Evolutionary conservation across 2,329 filamentous ascomycete genomes (phyloP).

Genomic region (Cercospora zeae-maydis): DNA sequence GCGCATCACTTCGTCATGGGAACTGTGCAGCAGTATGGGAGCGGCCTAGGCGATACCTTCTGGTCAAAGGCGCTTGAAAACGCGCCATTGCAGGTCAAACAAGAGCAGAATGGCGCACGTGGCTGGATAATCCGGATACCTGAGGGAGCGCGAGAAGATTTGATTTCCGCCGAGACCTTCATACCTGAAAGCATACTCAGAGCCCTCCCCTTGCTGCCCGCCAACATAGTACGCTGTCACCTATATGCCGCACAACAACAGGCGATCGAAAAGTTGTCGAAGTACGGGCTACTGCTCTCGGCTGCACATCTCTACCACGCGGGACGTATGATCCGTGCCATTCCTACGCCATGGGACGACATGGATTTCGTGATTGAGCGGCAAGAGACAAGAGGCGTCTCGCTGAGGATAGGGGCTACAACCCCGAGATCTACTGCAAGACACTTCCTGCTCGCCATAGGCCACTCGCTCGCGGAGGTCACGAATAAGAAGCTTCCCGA

Average conservation of each 20-base stretch:
- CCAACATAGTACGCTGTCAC: not conserved
- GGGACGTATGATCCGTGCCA: not conserved
- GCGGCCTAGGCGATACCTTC: no score
- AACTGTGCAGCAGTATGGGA: not conserved
- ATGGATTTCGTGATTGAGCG: conserved; percentile 2
- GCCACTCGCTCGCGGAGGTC: not conserved
- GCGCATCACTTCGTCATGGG: not conserved
- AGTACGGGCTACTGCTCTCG: not conserved
- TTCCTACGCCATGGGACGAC: not conserved
- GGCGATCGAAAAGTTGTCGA: not conserved
- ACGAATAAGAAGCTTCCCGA: not conserved
- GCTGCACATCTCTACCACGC: conserved; percentile 1
- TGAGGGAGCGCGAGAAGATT: not conserved
- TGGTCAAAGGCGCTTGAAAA: not conserved
- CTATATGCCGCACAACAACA: not conserved
- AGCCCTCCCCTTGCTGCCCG: not conserved
- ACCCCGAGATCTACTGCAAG: not conserved
- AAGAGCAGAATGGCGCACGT: not conserved
- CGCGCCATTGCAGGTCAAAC: not conserved
- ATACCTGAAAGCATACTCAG: not conserved
- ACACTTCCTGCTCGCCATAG: not conserved
- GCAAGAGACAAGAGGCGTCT: not conserved
- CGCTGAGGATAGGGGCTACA: not conserved
- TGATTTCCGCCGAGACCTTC: not conserved
- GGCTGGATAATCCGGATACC: not conserved